Evolutionary conservation across 2,329 filamentous ascomycete species (phyloP).

Genomic region (Colletotrichum liaoningense): DNA sequence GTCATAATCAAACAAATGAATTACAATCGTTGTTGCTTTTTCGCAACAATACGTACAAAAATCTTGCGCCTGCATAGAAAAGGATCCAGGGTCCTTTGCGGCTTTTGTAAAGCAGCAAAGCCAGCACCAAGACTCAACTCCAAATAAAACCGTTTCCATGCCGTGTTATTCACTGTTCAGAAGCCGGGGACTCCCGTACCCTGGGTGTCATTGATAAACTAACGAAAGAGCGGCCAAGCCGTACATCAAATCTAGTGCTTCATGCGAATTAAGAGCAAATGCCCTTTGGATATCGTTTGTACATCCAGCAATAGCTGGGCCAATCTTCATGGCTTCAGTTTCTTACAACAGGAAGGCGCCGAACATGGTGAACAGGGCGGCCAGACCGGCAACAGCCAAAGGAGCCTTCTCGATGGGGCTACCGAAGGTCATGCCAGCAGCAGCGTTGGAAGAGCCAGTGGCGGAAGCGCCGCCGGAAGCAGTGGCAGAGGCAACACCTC

Average conservation of each 20-base stretch:
- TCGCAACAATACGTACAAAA: conserved; percentile 23
- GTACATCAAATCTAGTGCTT: conserved; percentile 28
- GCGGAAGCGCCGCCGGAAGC: conserved; percentile 48
- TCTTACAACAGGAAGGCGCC: conserved; percentile 54
- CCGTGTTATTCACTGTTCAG: conserved; percentile 9
- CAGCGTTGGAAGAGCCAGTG: conserved; percentile 48
- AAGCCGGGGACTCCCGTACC: conserved; percentile 10
- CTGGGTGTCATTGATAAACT: conserved; percentile 20
- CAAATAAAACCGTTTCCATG: background rate
- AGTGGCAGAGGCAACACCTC: conserved; percentile 50
- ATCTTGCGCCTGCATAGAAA: conserved; percentile 15
- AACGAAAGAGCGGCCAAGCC: conserved; percentile 16
- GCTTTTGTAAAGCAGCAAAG: background rate
- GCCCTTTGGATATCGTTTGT: conserved; percentile 29
- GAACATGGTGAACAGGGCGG: conserved; percentile 51
- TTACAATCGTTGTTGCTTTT: conserved; percentile 17
- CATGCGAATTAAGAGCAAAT: conserved; percentile 20
- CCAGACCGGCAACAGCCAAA: conserved; percentile 48
- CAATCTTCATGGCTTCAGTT: background rate
- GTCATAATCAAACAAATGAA: conserved; percentile 11
- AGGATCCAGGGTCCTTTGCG: background rate
- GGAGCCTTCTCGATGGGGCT: conserved; percentile 40
- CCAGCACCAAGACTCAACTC: background rate
- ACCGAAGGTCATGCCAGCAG: conserved; percentile 41
- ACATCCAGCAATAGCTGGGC: conserved; percentile 26